Evolutionary conservation across 768 basidiomycete genomes (phyloP).

Genomic region (Phanerochaete carnosa): DNA sequence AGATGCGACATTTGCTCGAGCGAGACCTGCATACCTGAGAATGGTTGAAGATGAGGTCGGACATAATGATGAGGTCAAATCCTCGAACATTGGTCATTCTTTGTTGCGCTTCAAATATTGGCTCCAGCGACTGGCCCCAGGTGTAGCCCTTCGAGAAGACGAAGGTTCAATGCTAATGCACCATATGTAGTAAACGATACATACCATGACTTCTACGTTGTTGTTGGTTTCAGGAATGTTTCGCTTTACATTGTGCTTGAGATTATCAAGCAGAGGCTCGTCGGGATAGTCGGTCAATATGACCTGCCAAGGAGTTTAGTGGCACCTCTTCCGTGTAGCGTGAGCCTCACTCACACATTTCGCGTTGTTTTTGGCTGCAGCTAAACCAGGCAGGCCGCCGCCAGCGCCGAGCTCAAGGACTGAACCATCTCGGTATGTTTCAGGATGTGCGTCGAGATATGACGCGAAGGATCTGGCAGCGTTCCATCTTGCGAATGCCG

Average conservation of each 20-base stretch:
- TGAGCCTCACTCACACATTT: slow-evolving; percentile 43
- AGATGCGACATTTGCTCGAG: neutral
- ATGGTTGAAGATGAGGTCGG: slow-evolving; percentile 93
- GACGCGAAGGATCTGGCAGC: slow-evolving; percentile 70
- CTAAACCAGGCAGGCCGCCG: slow-evolving; percentile 82
- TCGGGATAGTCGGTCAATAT: slow-evolving; percentile 96
- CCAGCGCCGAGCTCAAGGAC: slow-evolving; percentile 94
- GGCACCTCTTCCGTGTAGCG: neutral
- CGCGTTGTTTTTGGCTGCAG: slow-evolving; percentile 70
- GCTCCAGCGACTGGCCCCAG: slow-evolving; percentile 64
- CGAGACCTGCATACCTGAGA: slow-evolving; percentile 59
- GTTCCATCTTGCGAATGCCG: slow-evolving; percentile 61
- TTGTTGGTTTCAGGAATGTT: slow-evolving; percentile 41
- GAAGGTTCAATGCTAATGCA: neutral
- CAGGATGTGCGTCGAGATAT: slow-evolving; percentile 55
- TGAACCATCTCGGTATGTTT: slow-evolving; percentile 40
- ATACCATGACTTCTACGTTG: slow-evolving; percentile 32
- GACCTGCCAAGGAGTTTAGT: slow-evolving; percentile 40
- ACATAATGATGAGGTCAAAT: slow-evolving; percentile 84
- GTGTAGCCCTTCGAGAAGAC: slow-evolving; percentile 64
- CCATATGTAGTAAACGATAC: slow-evolving; percentile 28
- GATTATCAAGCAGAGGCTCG: slow-evolving; percentile 65
- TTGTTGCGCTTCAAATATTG: slow-evolving; percentile 31
- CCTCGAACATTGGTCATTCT: slow-evolving; percentile 19
- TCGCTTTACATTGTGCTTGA: slow-evolving; percentile 58